Evolutionary conservation across 257 asterid genomes (phyloP).

Genomic region (Anisodus tanguticus): DNA sequence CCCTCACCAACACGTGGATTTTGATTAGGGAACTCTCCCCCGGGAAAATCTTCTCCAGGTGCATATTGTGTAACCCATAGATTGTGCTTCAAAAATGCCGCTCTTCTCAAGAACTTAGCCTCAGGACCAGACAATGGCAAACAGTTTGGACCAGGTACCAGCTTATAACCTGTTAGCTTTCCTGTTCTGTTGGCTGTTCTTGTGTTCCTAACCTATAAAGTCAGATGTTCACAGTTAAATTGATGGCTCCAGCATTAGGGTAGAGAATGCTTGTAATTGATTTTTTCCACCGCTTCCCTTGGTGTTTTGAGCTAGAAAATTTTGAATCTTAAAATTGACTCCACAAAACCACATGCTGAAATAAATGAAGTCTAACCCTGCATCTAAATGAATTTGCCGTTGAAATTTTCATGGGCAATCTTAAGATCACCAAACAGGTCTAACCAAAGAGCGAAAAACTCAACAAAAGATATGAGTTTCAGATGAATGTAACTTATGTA

Average conservation of each 20-base stretch:
- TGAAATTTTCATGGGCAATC: background rate
- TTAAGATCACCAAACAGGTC: background rate
- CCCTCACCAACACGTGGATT: slow-evolving; percentile 98
- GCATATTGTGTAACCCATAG: slow-evolving; percentile 94
- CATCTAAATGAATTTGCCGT: background rate
- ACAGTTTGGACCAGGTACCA: slow-evolving; percentile 92
- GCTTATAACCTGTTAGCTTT: slow-evolving; percentile 84
- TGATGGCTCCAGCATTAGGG: background rate
- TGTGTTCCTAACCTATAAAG: slow-evolving; percentile 80
- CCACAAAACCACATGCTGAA: background rate
- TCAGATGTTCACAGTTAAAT: slow-evolving; percentile 25
- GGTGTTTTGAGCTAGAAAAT: background rate
- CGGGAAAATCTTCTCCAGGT: slow-evolving; percentile 92
- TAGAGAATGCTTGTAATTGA: background rate
- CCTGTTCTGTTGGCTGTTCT: slow-evolving; percentile 89
- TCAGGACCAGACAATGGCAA: slow-evolving; percentile 90
- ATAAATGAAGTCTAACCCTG: background rate
- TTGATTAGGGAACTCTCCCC: slow-evolving; percentile 98
- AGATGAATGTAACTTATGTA: background rate
- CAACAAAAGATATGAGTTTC: background rate
- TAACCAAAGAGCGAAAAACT: background rate
- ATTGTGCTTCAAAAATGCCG: slow-evolving; percentile 91
- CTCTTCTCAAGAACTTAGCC: slow-evolving; percentile 93
- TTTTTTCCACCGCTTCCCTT: background rate
- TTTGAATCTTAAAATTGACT: background rate